Conservation (phyloP, 2,329 filamentous ascomycete species). For the Trichoderma sp. region DNA sequence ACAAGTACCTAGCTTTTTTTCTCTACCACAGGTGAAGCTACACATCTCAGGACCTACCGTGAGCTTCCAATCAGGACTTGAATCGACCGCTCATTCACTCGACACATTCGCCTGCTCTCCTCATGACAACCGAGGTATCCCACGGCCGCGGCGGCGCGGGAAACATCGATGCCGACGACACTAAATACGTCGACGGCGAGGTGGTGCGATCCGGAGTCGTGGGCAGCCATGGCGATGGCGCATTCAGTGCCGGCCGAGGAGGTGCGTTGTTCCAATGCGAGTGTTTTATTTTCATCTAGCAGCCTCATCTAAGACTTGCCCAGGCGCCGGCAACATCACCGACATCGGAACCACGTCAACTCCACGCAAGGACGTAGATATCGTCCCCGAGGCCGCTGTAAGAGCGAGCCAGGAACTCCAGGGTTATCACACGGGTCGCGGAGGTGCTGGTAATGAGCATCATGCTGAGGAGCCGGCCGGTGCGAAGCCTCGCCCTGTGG, state of each 20-base stretch:
- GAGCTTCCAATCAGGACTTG: neutral
- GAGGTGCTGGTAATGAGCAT: constrained; percentile 57
- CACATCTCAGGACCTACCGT: neutral
- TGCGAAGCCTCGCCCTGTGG: constrained; percentile 23
- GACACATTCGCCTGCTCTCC: neutral
- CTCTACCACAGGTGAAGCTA: neutral
- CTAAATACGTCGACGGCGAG: constrained; percentile 59
- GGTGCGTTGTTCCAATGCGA: constrained; percentile 38
- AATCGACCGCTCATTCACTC: neutral
- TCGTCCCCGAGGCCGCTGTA: constrained; percentile 51
- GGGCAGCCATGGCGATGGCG: constrained; percentile 56
- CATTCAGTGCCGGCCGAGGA: constrained; percentile 57
- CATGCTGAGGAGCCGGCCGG: constrained; percentile 32
- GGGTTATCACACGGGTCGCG: constrained; percentile 58
- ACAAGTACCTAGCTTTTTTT: neutral
- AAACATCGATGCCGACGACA: constrained; percentile 58
- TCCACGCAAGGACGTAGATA: constrained; percentile 48
- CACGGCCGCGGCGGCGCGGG: constrained; percentile 61
- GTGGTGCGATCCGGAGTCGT: constrained; percentile 54
- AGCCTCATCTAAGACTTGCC: neutral
- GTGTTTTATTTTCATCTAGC: neutral
- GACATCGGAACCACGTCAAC: constrained; percentile 41
- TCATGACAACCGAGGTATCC: constrained; percentile 48
- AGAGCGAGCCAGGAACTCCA: constrained; percentile 46
- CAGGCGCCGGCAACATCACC: constrained; percentile 58